phyloP scores from a whole-genome alignment of 495 filamentous ascomycete species.

The Neurospora tetraspora region DNA sequence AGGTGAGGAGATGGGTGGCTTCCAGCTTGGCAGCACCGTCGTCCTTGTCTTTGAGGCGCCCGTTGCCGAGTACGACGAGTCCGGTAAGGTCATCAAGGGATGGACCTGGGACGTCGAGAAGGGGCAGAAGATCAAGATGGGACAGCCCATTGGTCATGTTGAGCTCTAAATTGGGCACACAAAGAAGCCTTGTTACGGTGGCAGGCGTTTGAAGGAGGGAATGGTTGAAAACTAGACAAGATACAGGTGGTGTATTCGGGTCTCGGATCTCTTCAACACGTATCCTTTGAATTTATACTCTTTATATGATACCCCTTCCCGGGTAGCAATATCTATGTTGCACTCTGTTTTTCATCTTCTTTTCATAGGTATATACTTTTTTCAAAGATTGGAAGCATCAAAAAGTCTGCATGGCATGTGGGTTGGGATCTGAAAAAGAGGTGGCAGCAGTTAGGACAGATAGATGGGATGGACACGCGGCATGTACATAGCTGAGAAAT shows the following conservation, averaged over 20 bases:
- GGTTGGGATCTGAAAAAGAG: not conserved
- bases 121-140: slow-evolving; percentile 82
- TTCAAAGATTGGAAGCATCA: not conserved
- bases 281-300: not conserved
- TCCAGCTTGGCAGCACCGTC: slow-evolving; percentile 90
- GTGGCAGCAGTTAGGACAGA: not conserved
- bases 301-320: not conserved
- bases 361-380: not conserved
- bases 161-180: slow-evolving; percentile 8
- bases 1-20: slow-evolving; percentile 96
- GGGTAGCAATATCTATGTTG: not conserved
- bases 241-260: not conserved
- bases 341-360: not conserved
- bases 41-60: slow-evolving; percentile 97
- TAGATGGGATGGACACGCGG: not conserved
- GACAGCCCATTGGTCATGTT: slow-evolving; percentile 66
- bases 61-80: slow-evolving; percentile 49
- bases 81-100: slow-evolving; percentile 55
- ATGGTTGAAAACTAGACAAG: not conserved
- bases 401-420: not conserved
- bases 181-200: not conserved
- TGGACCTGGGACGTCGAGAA: slow-evolving; percentile 78
- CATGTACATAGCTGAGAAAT: not conserved
- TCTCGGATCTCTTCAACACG: not conserved
- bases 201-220: not conserved